Conservation (phyloP, 2,329 filamentous ascomycete species). For the Xylariaceae sp. region DNA sequence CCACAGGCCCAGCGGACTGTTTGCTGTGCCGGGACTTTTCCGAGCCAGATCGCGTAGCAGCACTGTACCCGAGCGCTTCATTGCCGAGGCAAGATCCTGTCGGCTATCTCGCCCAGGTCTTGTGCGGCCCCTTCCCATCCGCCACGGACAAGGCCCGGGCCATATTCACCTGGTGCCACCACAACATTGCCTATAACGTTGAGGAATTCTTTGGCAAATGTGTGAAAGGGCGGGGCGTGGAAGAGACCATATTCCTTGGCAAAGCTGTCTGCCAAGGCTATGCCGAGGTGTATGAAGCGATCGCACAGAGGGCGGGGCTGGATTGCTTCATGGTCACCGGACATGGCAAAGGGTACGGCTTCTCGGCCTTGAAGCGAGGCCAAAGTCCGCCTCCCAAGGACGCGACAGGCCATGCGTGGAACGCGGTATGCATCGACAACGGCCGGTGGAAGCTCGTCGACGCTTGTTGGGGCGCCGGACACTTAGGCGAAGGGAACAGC, state of each 20-base stretch:
- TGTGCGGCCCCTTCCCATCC: conserved; percentile 76
- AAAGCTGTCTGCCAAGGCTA: conserved; percentile 90
- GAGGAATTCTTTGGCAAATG: conserved; percentile 70
- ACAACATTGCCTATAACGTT: conserved; percentile 85
- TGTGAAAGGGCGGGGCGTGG: conserved; percentile 61
- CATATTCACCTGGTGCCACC: conserved; percentile 92
- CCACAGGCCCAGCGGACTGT: conserved; percentile 43
- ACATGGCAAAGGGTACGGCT: conserved; percentile 82
- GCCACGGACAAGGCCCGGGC: conserved; percentile 85
- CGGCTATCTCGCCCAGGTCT: conserved; percentile 67
- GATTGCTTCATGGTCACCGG: conserved; percentile 70
- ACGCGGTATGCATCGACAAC: conserved; percentile 80
- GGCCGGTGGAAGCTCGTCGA: conserved; percentile 91
- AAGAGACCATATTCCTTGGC: conserved; percentile 68
- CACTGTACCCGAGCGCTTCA: conserved; percentile 65
- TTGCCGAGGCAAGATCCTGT: conserved; percentile 63
- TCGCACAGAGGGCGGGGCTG: conserved; percentile 74
- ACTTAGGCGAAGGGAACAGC: conserved; percentile 48
- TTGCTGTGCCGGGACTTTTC: conserved; percentile 86
- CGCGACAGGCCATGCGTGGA: conserved; percentile 77
- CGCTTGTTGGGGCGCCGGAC: conserved; percentile 86
- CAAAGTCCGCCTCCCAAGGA: conserved; percentile 59
- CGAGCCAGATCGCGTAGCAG: conserved; percentile 69
- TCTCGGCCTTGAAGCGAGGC: conserved; percentile 56
- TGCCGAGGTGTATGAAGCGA: conserved; percentile 70